phyloP scores from a whole-genome alignment of 768 basidiomycete species.

The Leccinum barrowsii region DNA sequence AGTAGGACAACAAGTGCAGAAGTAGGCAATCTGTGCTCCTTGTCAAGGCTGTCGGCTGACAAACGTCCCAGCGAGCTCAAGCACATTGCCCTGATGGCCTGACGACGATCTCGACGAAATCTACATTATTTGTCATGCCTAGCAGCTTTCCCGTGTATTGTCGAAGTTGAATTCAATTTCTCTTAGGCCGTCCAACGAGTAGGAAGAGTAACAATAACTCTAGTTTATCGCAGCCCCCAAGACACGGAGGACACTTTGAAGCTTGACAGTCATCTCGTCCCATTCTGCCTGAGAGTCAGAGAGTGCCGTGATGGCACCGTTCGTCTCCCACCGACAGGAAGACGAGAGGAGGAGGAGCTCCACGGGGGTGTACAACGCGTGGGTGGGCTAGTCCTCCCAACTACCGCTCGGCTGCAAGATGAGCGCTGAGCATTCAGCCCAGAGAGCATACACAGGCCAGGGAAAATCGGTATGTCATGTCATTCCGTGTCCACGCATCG shows the following conservation, averaged over 20 bases:
- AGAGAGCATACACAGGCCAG: too few species aligned
- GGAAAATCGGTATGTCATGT: too few species aligned
- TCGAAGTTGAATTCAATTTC: conserved; percentile 39
- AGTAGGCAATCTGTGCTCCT: conserved; percentile 40
- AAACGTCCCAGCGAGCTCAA: conserved; percentile 59
- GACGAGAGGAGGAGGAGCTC: too few species aligned
- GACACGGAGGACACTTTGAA: conserved; percentile 68
- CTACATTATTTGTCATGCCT: background rate
- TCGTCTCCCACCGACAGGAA: too few species aligned
- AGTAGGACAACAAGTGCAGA: conserved; percentile 86
- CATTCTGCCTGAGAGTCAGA: too few species aligned
- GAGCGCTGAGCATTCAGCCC: too few species aligned
- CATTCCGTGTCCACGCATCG: too few species aligned
- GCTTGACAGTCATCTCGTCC: conserved; percentile 59
- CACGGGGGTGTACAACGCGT: too few species aligned
- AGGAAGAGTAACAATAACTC: background rate
- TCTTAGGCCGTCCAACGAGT: background rate
- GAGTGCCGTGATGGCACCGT: too few species aligned
- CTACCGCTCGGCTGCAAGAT: too few species aligned
- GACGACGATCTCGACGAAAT: conserved; percentile 17
- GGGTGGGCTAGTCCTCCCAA: too few species aligned
- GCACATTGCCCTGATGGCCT: conserved; percentile 78
- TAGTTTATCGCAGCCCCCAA: conserved; percentile 43
- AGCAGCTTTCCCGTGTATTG: background rate
- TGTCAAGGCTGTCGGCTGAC: conserved; percentile 6